Base-by-base conservation (phyloP, 2,329 filamentous ascomycete species). In the Biscogniauxia mediterranea region DNA sequence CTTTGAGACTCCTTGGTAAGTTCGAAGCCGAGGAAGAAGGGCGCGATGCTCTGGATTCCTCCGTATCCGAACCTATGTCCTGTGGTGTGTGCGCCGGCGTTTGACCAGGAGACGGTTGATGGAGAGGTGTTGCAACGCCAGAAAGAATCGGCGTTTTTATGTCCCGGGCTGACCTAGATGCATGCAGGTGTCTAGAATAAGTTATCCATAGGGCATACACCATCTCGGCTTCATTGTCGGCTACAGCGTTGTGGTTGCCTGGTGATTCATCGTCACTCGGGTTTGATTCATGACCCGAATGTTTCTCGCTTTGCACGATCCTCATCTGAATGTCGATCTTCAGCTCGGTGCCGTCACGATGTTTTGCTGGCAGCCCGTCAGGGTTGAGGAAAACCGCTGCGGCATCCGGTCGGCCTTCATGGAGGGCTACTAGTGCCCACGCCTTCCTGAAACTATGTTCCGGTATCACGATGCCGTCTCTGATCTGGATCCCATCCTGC, bases 171-270 rank as follows among this genome's bases (percentile, higher is more conserved):
- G 82, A 80, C 63, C 87, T 87, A 46, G 87, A 84, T 17, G 91
- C 90, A 74, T 99, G 95, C 13, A 98, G 82, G 71, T 97, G 92
- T 64, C 93, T 85, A 19, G 94, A 98, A 74, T 98, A 99, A 1
- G 94, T 98, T 67, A 99, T 90, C 95, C 95, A 99, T 28, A 99
- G 79, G 11, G 95, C 95, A 78, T 93, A 98, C 0, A 98, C 93
- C 64, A 96, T 85, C 74, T 97, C 93, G 17, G 88, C 85, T 63
- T 83, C 80, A 3, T 78, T 72, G 32, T 80, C 76, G 11, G 83
- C 75, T n/a, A 84, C 81, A 8, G 79, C 71, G n/a, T 76, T 74
- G 38, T 76, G 76, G 13, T 71, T 71, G 15, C 58, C 53, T 74
- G 78, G 67, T 74, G 69, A 66, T 50, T 70, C 71, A 25, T 73